Evolutionary conservation across 352 stramenopile genomes (phyloP).

Genomic region (Phytophthora quininea): DNA sequence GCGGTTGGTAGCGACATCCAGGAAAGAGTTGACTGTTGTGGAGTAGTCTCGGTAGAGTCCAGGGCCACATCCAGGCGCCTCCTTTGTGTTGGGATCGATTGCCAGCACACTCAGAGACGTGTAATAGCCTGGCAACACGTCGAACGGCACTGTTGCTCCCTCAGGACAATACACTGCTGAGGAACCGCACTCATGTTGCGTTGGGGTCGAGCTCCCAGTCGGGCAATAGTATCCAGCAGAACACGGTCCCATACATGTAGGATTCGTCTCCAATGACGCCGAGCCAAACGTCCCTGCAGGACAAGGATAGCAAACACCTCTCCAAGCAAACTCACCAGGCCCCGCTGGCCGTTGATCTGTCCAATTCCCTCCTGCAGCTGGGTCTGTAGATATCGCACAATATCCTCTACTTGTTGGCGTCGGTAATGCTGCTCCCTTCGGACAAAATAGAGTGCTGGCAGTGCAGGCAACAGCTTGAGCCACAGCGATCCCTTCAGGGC

Average conservation of each 20-base stretch:
- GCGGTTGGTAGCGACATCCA: conserved; percentile 48
- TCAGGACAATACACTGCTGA: conserved; percentile 54
- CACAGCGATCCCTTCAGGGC: conserved; percentile 56
- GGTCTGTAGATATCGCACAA: conserved; percentile 29
- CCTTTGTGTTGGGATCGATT: conserved; percentile 12
- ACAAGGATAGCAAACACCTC: conserved; percentile 65
- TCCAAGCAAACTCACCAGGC: conserved; percentile 64
- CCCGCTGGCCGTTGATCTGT: conserved; percentile 36
- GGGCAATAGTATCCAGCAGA: conserved; percentile 73
- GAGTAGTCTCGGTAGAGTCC: conserved; percentile 32
- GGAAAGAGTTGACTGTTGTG: conserved; percentile 33
- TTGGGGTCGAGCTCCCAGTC: conserved; percentile 46
- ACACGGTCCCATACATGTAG: conserved; percentile 66
- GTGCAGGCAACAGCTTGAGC: conserved; percentile 38
- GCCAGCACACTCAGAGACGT: conserved; percentile 43
- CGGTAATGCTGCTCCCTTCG: conserved; percentile 35
- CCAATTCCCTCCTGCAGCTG: conserved; percentile 20
- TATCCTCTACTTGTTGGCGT: conserved; percentile 31
- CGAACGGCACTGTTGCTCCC: conserved; percentile 30
- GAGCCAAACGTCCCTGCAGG: conserved; percentile 67
- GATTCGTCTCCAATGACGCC: conserved; percentile 39
- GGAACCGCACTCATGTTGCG: conserved; percentile 54
- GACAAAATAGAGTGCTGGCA: conserved; percentile 43
- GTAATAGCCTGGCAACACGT: conserved; percentile 49
- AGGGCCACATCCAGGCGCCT: conserved; percentile 29